Percentiles rank a stretch among this genome's conserved stretches.
Evolutionary conservation across 1,284 basidiomycete genomes (phyloP).

Genomic region (Phellinidium pouzarii): DNA sequence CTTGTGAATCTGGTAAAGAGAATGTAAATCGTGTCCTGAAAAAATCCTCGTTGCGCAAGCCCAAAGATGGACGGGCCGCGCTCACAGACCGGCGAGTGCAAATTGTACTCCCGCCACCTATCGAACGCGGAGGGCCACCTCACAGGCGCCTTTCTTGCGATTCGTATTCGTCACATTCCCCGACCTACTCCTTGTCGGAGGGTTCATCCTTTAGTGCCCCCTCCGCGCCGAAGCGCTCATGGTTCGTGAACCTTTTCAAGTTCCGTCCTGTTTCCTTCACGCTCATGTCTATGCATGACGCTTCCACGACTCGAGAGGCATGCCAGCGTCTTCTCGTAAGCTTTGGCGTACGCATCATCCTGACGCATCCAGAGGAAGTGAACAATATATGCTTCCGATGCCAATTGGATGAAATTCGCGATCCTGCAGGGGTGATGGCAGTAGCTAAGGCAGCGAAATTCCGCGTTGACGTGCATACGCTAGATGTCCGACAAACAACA

Average conservation of each 20-base stretch:
- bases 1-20: conserved; percentile 29
- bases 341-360: conserved; percentile 62
- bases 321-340: conserved; percentile 67
- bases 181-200: conserved; percentile 16
- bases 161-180: conserved; percentile 8
- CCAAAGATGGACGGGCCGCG: conserved; percentile 24
- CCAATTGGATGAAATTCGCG: conserved; percentile 50
- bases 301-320: conserved; percentile 64
- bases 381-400: conserved; percentile 57
- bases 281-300: conserved; percentile 60
- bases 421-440: conserved; percentile 49
- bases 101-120: conserved; percentile 37
- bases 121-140: conserved; percentile 5
- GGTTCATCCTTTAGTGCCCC: conserved; percentile 31
- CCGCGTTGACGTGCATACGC: conserved; percentile 62
- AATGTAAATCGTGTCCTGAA: conserved; percentile 28
- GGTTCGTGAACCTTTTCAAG: conserved; percentile 88
- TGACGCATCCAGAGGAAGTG: conserved; percentile 55
- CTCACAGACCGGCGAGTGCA: conserved; percentile 36
- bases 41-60: conserved; percentile 41
- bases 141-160: conserved; percentile 9
- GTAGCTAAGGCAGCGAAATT: conserved; percentile 66
- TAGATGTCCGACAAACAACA: conserved; percentile 36
- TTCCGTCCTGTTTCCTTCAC: conserved; percentile 68
- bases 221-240: conserved; percentile 62